phyloP scores from a whole-genome alignment of 169 alveolate species.

The Cryptosporidium andersoni region DNA sequence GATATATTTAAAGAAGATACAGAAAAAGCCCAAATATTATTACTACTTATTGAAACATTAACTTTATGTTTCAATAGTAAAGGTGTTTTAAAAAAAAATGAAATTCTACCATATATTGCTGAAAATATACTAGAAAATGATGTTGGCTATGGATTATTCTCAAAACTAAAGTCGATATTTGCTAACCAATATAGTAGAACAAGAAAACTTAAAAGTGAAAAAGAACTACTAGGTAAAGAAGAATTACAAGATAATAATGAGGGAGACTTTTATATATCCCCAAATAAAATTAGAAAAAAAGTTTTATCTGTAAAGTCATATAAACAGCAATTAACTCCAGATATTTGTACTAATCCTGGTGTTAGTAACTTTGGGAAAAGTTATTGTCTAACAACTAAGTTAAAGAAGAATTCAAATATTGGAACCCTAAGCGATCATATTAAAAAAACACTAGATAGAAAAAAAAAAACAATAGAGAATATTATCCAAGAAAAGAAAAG shows the following conservation, averaged over 20 bases:
- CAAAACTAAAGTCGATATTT: constrained; percentile 33
- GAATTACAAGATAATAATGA: neutral
- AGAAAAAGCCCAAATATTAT: constrained; percentile 53
- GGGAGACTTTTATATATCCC: constrained; percentile 10
- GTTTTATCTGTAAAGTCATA: neutral
- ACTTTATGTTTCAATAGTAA: constrained; percentile 27
- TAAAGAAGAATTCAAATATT: neutral
- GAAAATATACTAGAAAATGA: constrained; percentile 31
- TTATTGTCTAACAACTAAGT: constrained; percentile 16
- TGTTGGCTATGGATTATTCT: constrained; percentile 47
- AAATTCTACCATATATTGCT: constrained; percentile 12
- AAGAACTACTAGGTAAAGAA: neutral
- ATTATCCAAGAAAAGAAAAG: constrained; percentile 12
- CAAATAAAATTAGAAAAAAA: neutral
- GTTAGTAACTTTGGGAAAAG: neutral
- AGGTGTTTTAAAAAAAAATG: constrained; percentile 51
- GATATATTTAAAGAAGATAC: constrained; percentile 29
- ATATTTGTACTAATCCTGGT: neutral
- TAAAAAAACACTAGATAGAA: constrained; percentile 17
- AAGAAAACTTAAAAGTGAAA: neutral
- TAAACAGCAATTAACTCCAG: constrained; percentile 1
- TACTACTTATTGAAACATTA: constrained; percentile 30
- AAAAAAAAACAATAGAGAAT: constrained; percentile 22
- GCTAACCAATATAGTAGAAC: constrained; percentile 28
- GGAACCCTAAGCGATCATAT: constrained; percentile 59